Evolutionary conservation across 2,329 filamentous ascomycete species (phyloP).

Genomic region (Zymoseptoria crescenta): DNA sequence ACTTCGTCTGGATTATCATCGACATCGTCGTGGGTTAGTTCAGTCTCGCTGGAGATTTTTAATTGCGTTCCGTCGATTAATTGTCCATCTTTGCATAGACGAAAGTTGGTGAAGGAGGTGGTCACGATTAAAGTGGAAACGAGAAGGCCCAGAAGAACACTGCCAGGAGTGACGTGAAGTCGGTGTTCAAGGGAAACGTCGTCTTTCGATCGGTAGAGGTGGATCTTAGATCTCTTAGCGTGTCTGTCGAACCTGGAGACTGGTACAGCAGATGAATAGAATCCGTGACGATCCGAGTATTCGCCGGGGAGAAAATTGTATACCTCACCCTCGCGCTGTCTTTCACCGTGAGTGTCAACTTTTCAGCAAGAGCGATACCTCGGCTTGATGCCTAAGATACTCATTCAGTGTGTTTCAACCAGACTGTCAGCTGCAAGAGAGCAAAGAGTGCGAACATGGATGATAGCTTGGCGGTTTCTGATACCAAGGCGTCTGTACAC

Average conservation of each 20-base stretch:
- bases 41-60: not conserved
- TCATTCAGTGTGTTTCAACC: not conserved
- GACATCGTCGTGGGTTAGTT: too few relatives aligned
- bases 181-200: not conserved
- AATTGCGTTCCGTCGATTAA: slow-evolving; percentile 22
- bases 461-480: not conserved
- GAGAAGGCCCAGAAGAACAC: slow-evolving; percentile 7
- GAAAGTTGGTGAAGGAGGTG: slow-evolving; percentile 41
- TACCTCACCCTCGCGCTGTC: not conserved
- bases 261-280: not conserved
- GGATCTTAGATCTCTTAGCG: not conserved
- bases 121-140: slow-evolving; percentile 29
- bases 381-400: not conserved
- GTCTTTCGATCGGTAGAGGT: not conserved
- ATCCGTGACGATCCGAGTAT: not conserved
- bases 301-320: not conserved
- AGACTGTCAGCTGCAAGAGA: not conserved
- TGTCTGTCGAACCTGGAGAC: not conserved
- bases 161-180: not conserved
- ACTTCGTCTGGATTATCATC: slow-evolving; percentile 27
- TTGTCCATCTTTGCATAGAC: slow-evolving; percentile 37
- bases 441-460: not conserved
- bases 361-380: too few relatives aligned
- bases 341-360: not conserved
- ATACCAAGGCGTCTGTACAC: not conserved